A percentile compares a stretch with the other conserved stretches of the same genome.
These are phyloP conservation scores for Fraxinus floribunda DNA, from an alignment of 305 asterid genomes.

Conservation along the genomic window DNA sequence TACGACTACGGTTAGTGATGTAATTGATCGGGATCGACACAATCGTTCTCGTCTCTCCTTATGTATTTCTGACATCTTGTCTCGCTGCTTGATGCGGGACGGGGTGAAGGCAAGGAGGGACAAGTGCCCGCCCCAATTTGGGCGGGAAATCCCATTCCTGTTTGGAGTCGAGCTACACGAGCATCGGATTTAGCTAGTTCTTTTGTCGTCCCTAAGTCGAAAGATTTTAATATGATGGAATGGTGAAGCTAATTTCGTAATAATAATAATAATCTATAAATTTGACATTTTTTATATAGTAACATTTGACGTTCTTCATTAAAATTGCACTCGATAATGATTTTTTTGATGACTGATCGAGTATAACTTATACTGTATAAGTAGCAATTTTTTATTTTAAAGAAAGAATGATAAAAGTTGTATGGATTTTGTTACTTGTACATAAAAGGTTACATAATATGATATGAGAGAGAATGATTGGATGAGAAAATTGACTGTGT, in stretches of 20 bases:
- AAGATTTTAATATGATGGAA: neutral
- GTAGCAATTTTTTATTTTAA: no score
- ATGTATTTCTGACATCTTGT: neutral
- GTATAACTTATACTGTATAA: no score
- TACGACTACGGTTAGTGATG: neutral
- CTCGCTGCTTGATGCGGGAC: neutral
- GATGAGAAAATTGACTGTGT: no score
- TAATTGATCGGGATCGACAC: neutral
- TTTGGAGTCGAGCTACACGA: neutral
- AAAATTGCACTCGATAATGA: no score
- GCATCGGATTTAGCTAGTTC: neutral
- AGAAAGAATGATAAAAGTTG: no score
- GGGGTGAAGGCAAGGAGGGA: neutral
- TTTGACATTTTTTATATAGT: no score
- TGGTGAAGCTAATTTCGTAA: neutral
- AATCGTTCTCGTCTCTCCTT: neutral
- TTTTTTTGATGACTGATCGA: no score
- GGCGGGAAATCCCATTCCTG: neutral
- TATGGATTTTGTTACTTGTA: no score
- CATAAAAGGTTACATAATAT: no score
- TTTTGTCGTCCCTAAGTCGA: neutral
- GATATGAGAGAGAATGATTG: no score
- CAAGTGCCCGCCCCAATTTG: neutral
- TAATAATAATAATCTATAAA: no score
- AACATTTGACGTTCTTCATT: no score